These are phyloP conservation scores for Apiospora arundinis DNA, from an alignment of 2,329 filamentous ascomycete species.

Conservation along the genomic window DNA sequence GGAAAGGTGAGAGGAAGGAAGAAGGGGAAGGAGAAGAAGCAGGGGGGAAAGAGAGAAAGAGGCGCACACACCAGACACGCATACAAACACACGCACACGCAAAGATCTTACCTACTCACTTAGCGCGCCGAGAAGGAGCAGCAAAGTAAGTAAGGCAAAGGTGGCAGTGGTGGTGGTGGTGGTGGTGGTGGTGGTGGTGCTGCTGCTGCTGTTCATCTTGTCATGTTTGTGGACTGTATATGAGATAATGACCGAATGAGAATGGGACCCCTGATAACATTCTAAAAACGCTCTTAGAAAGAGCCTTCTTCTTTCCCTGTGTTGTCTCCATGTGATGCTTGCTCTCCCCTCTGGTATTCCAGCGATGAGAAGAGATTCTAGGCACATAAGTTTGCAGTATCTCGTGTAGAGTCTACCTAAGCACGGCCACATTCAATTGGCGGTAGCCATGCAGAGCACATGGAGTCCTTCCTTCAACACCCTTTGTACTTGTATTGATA, in stretches of 20 bases:
- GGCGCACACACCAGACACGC: too few species aligned
- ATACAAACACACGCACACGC: neutral
- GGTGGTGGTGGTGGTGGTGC: neutral
- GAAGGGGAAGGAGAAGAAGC: too few species aligned
- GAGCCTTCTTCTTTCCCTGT: neutral
- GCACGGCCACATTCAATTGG: too few species aligned
- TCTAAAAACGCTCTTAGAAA: neutral
- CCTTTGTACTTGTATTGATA: too few species aligned
- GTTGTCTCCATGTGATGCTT: neutral
- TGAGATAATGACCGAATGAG: constrained; percentile 26
- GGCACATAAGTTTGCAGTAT: too few species aligned
- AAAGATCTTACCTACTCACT: neutral
- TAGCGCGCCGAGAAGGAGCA: neutral
- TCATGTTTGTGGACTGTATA: constrained; percentile 14
- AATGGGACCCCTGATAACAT: constrained; percentile 20
- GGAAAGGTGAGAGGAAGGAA: neutral
- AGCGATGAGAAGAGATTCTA: neutral
- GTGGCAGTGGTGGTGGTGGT: too few species aligned
- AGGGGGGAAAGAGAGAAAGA: neutral
- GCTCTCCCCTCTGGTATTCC: neutral
- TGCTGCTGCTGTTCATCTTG: neutral
- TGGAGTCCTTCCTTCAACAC: too few species aligned
- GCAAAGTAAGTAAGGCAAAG: neutral
- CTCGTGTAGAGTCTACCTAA: too few species aligned
- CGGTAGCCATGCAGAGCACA: too few species aligned